Evolutionary conservation across 768 basidiomycete genomes (phyloP).

Genomic region (Tricholoma sp.): DNA sequence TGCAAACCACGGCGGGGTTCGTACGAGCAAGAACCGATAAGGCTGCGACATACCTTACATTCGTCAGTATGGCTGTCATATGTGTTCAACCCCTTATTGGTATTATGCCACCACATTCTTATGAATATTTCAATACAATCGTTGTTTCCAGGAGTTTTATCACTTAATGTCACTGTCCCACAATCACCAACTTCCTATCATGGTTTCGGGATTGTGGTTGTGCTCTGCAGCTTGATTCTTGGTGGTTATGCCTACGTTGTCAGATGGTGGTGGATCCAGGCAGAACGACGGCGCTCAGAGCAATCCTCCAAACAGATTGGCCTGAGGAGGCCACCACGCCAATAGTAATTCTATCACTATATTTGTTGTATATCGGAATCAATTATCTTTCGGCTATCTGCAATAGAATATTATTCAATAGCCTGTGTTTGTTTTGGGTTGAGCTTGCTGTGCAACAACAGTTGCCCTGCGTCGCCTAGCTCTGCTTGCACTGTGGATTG

Average conservation of each 20-base stretch:
- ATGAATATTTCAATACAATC: background rate
- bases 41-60: constrained; percentile 59
- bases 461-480: constrained; percentile 34
- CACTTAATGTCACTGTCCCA: constrained; percentile 64
- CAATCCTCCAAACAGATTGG: constrained; percentile 11
- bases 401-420: no score
- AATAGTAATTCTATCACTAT: background rate
- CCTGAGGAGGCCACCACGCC: background rate
- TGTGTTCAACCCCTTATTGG: constrained; percentile 59
- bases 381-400: background rate
- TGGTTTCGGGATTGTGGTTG: constrained; percentile 53
- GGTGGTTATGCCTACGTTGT: constrained; percentile 41
- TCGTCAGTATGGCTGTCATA: constrained; percentile 63
- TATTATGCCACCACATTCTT: constrained; percentile 19
- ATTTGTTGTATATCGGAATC: background rate
- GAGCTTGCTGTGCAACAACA: constrained; percentile 23
- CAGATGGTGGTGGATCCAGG: constrained; percentile 59
- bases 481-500: constrained; percentile 34
- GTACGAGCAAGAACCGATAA: constrained; percentile 62
- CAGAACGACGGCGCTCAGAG: constrained; percentile 33
- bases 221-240: constrained; percentile 40
- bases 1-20: constrained; percentile 55
- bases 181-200: constrained; percentile 32
- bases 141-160: constrained; percentile 50
- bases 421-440: background rate